Evolutionary conservation across 2,329 filamentous ascomycete genomes (phyloP), one percentile per base, ranked within the genome.

Genomic region (Trichoderma asperellum): DNA sequence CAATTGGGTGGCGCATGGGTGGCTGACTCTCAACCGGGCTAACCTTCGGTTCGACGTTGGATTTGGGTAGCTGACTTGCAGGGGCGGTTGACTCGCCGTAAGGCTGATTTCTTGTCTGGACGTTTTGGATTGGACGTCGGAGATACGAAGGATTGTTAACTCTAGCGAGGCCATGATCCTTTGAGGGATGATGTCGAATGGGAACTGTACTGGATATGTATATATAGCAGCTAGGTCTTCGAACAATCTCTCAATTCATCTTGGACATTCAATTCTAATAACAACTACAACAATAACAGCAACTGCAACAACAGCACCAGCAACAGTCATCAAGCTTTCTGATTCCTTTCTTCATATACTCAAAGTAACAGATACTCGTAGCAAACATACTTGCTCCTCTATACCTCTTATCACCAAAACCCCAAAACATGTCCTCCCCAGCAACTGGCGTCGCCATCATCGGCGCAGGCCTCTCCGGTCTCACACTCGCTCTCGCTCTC

Each of bases 401-500:
- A 24, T 49, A 1, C 34, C 2, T 56, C 35, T 12, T 27, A 32
- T 1, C 11, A 16, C 27, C 55, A 47, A 35, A 62, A 21, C 24
- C 8, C 21, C 43, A 43, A 52, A 21, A 2, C 56, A 70, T 70
- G 65, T 37, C 57, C 10, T 1, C 35, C 16, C 40, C 71, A 8
- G 21, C 70, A 1, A 58, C 69, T 24, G 29, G 70, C 12, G 49
- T 78, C 4, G 77, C 77, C 68, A 78, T 79, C 60, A 76, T 79
- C 24, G 77, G 78, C 59, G 78, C 77, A 0, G 78, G 83, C 61
- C 83, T 80, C 35, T 76, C 79, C 1, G 87, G 87, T 49, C 83
- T 89, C 7, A 80, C 83, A 0, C 80, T 90, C 0, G 86, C 86
- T 0, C 80, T 90, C 0, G 81, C 84, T 2, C 79, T 90, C 0